Conservation (phyloP, 2,329 filamentous ascomycete genomes). For the Ilyonectria robusta region DNA sequence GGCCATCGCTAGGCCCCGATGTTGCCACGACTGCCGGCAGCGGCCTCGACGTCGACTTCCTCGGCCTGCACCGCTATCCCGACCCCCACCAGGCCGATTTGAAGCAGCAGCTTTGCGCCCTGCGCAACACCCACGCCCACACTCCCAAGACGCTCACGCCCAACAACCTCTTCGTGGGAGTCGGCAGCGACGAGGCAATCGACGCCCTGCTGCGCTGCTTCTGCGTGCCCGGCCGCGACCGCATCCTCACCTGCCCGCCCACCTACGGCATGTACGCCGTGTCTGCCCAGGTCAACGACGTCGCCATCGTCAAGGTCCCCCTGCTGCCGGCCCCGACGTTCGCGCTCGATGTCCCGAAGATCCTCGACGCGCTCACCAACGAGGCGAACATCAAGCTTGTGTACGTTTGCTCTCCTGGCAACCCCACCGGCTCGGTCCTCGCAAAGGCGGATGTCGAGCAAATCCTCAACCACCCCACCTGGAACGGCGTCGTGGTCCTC, state of each 20-base stretch:
- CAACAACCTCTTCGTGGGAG: conserved; percentile 92
- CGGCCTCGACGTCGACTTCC: conserved; percentile 74
- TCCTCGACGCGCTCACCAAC: conserved; percentile 74
- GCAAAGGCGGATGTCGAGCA: conserved; percentile 80
- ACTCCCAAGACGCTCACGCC: conserved; percentile 80
- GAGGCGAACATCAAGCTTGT: conserved; percentile 82
- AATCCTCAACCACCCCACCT: conserved; percentile 87
- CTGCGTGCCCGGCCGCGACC: conserved; percentile 88
- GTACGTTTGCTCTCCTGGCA: conserved; percentile 95
- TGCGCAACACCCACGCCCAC: conserved; percentile 89
- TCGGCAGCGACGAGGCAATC: conserved; percentile 97
- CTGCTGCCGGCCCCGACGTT: conserved; percentile 81
- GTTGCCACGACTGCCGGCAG: conserved; percentile 54
- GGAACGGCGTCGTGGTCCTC: conserved; percentile 94
- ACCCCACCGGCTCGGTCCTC: conserved; percentile 88
- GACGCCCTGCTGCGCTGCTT: conserved; percentile 95
- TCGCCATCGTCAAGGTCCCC: conserved; percentile 88
- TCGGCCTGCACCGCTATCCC: conserved; percentile 92
- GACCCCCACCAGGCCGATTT: conserved; percentile 93
- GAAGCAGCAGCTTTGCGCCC: conserved; percentile 87
- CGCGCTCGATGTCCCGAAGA: conserved; percentile 77
- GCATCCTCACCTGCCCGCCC: conserved; percentile 93
- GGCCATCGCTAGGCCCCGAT: conserved; percentile 77
- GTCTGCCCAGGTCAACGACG: conserved; percentile 93
- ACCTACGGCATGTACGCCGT: conserved; percentile 99